Percentiles rank a stretch among this genome's conserved stretches.
Evolutionary conservation across 202 grass and related monocot genomes (phyloP).

Genomic region (Tripidium arundinaceum): DNA sequence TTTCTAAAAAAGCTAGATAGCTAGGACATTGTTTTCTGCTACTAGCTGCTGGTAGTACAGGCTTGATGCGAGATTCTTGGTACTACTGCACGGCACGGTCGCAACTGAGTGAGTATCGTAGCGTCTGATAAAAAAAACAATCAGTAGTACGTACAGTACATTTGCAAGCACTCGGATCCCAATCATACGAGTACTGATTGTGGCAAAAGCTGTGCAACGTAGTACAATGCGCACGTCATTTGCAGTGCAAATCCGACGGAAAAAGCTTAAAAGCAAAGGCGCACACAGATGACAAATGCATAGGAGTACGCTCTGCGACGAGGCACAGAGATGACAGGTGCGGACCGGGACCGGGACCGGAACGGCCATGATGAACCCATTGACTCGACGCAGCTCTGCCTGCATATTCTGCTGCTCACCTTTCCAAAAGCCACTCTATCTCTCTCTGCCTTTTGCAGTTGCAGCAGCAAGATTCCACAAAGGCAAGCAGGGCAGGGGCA

Average conservation of each 20-base stretch:
- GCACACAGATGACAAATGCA: slow-evolving; percentile 16
- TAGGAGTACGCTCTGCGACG: not conserved
- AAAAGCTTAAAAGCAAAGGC: not conserved
- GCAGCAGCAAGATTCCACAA: slow-evolving; percentile 36
- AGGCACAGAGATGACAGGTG: no score
- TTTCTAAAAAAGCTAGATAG: no score
- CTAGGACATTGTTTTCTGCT: not conserved
- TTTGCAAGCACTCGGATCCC: not conserved
- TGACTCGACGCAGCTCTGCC: slow-evolving; percentile 15
- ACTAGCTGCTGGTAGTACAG: not conserved
- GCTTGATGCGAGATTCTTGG: not conserved
- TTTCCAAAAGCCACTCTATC: slow-evolving; percentile 36
- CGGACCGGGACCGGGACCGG: not conserved
- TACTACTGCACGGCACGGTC: not conserved
- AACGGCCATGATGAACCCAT: slow-evolving; percentile 22
- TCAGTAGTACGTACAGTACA: not conserved
- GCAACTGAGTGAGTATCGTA: not conserved
- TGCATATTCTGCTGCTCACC: slow-evolving; percentile 25
- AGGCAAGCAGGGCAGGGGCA: not conserved
- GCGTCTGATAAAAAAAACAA: not conserved
- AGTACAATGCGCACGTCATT: slow-evolving; percentile 14
- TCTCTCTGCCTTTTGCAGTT: not conserved
- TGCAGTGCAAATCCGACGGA: slow-evolving; percentile 31
- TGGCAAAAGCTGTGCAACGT: slow-evolving; percentile 13
- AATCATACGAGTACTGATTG: slow-evolving; percentile 34